phyloP scores from a whole-genome alignment of 2,329 filamentous ascomycete species.

The Tothia fuscella region DNA sequence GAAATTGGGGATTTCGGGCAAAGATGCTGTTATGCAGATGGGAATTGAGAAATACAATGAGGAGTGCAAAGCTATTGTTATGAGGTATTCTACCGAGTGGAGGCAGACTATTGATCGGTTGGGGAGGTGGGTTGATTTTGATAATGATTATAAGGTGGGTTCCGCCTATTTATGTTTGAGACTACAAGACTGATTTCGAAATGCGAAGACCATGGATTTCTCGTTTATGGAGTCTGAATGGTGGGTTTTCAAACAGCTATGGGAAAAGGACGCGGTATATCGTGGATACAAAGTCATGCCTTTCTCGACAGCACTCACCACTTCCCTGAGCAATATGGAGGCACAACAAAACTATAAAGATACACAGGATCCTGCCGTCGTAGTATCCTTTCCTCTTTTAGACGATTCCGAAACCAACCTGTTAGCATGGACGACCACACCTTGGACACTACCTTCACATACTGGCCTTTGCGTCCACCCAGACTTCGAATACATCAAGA shows the following conservation, averaged over 20 bases:
- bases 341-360: conserved; percentile 92
- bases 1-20: conserved; percentile 78
- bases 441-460: conserved; percentile 77
- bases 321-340: conserved; percentile 86
- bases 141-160: conserved; percentile 82
- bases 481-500: conserved; percentile 78
- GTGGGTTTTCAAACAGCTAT: conserved; percentile 94
- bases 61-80: conserved; percentile 85
- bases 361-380: conserved; percentile 78
- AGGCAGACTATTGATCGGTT: conserved; percentile 74
- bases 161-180: not conserved
- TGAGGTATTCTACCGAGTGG: conserved; percentile 84
- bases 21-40: conserved; percentile 74
- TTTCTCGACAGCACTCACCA: conserved; percentile 82
- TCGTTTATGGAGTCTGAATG: conserved; percentile 91
- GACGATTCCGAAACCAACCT: conserved; percentile 64
- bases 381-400: conserved; percentile 75
- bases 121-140: conserved; percentile 94
- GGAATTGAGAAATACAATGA: conserved; percentile 84
- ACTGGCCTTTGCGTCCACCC: conserved; percentile 66
- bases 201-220: conserved; percentile 85
- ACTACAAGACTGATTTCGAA: conserved; percentile 1
- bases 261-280: conserved; percentile 81
- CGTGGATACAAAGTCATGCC: conserved; percentile 89
- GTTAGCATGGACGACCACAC: conserved; percentile 82